Evolutionary conservation across 768 basidiomycete species (phyloP).

Genomic region (Terana coerulea): DNA sequence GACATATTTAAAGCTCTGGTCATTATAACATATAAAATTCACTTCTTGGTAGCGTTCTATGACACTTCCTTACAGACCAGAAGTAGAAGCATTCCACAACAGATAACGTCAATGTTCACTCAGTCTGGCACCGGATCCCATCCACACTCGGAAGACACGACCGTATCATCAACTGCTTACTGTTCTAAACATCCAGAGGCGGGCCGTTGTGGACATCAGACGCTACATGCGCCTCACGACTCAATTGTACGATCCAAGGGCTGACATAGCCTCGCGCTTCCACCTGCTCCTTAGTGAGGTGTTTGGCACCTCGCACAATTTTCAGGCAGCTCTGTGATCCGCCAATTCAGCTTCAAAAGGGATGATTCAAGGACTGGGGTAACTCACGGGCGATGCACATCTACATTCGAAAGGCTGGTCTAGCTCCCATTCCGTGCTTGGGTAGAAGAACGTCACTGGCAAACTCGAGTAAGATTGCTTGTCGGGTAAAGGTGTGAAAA

Average conservation of each 20-base stretch:
- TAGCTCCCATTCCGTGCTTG: slow-evolving; percentile 70
- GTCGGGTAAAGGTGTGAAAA: slow-evolving; percentile 28
- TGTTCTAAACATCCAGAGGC: too few species aligned
- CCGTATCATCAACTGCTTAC: too few species aligned
- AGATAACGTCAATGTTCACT: too few species aligned
- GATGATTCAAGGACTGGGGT: slow-evolving; percentile 2
- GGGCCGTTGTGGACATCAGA: too few species aligned
- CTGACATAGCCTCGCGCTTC: slow-evolving; percentile 35
- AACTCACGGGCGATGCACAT: slow-evolving; percentile 40
- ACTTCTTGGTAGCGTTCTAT: too few species aligned
- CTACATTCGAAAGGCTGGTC: slow-evolving; percentile 54
- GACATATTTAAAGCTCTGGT: too few species aligned
- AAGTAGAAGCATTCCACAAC: too few species aligned
- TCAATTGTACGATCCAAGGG: slow-evolving; percentile 34
- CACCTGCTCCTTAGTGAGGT: slow-evolving; percentile 36
- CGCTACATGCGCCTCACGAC: background rate
- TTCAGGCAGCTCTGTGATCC: slow-evolving; percentile 42
- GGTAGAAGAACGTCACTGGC: slow-evolving; percentile 59
- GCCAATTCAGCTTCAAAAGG: background rate
- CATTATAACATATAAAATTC: too few species aligned
- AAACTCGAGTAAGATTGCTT: background rate
- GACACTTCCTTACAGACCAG: too few species aligned
- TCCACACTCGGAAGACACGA: too few species aligned
- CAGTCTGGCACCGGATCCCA: background rate
- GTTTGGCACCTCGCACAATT: slow-evolving; percentile 42